A percentile compares a stretch with the other conserved stretches of the same genome.
Conservation (phyloP, 306 rosid genomes). For the Fragaria vesca region DNA sequence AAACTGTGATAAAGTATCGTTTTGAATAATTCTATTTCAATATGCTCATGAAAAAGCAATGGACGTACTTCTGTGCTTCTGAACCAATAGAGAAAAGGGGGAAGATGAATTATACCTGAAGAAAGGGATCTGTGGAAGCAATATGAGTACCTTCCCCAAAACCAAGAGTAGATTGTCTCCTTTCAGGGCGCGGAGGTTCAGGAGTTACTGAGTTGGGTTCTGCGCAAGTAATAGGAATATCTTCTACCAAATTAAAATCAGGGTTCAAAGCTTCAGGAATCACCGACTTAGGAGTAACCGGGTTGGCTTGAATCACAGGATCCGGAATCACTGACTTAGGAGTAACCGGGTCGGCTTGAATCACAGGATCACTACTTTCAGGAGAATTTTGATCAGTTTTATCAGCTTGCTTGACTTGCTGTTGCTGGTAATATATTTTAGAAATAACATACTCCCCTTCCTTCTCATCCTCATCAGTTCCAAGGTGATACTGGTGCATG, state of each 20-base stretch:
- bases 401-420: constrained; percentile 50
- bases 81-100: not conserved
- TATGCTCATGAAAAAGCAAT: not conserved
- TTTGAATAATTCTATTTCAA: not conserved
- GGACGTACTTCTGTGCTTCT: not conserved
- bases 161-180: constrained; percentile 33
- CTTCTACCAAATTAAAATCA: constrained; percentile 38
- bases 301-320: constrained; percentile 45
- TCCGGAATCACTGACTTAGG: constrained; percentile 70
- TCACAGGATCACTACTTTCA: constrained; percentile 37
- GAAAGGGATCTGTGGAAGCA: constrained; percentile 18
- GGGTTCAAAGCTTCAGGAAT: constrained; percentile 59
- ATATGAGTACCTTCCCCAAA: constrained; percentile 33
- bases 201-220: constrained; percentile 40
- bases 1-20: not conserved
- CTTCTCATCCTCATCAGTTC: constrained; percentile 71
- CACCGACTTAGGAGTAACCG: constrained; percentile 68
- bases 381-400: constrained; percentile 50
- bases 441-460: constrained; percentile 71
- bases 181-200: constrained; percentile 54
- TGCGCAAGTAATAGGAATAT: constrained; percentile 17
- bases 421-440: constrained; percentile 70
- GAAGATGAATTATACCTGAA: constrained; percentile 40
- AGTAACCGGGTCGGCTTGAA: constrained; percentile 66
- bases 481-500: constrained; percentile 90